Percentiles rank a stretch among this genome's conserved stretches.
These are phyloP conservation scores for Trematosphaeria pertusa DNA, from an alignment of 2,329 filamentous ascomycete genomes.

Conservation along the genomic window DNA sequence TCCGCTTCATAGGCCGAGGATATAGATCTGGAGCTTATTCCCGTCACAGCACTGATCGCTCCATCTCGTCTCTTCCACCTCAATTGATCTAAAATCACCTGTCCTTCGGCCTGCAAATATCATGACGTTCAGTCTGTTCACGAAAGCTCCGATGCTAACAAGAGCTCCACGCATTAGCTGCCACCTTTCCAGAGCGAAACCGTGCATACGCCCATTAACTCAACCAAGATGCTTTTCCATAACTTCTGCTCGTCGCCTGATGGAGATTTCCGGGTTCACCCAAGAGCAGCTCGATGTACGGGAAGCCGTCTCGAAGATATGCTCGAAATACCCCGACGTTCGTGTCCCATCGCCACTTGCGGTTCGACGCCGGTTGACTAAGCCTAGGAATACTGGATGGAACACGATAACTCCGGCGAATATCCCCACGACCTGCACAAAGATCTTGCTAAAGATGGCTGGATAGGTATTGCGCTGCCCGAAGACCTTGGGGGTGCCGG, in stretches of 20 bases:
- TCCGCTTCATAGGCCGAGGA: slow-evolving; percentile 8
- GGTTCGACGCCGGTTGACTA: not conserved
- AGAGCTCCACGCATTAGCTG: no score
- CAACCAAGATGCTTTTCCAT: slow-evolving; percentile 38
- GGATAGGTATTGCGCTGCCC: slow-evolving; percentile 81
- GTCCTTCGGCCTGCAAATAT: not conserved
- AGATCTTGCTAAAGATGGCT: slow-evolving; percentile 75
- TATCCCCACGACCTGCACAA: slow-evolving; percentile 79
- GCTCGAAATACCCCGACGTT: slow-evolving; percentile 67
- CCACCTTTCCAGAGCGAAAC: no score
- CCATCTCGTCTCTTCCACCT: not conserved
- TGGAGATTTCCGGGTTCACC: slow-evolving; percentile 75
- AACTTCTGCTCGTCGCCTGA: slow-evolving; percentile 53
- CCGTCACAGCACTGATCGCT: slow-evolving; percentile 2
- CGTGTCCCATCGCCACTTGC: not conserved
- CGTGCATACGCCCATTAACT: no score
- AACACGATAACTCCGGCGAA: slow-evolving; percentile 71
- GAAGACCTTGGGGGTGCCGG: slow-evolving; percentile 76
- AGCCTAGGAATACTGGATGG: slow-evolving; percentile 77
- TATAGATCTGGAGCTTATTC: slow-evolving; percentile 9
- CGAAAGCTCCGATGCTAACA: no score
- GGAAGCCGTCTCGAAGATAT: slow-evolving; percentile 73
- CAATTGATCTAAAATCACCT: not conserved
- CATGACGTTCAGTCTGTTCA: no score
- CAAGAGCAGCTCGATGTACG: slow-evolving; percentile 75